phyloP scores from a whole-genome alignment of 2,329 filamentous ascomycete species.

The Fusarium penzigii region DNA sequence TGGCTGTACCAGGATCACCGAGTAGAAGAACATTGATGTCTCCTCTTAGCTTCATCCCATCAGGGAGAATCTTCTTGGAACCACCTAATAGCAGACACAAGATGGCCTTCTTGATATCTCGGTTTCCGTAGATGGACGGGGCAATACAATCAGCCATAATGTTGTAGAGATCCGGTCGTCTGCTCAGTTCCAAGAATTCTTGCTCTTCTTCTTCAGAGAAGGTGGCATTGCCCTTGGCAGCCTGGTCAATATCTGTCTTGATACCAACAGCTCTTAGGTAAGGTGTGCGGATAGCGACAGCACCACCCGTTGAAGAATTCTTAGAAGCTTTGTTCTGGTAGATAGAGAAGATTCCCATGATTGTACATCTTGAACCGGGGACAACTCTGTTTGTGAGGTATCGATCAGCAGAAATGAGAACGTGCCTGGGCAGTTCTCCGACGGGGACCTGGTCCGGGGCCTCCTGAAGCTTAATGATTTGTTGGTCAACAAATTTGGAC shows the following conservation, averaged over 20 bases:
- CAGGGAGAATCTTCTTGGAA: conserved; percentile 95
- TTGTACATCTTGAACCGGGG: conserved; percentile 88
- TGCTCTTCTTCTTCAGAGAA: conserved; percentile 97
- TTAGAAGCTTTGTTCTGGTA: conserved; percentile 91
- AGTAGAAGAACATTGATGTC: conserved; percentile 97
- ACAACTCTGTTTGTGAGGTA: conserved; percentile 96
- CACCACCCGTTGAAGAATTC: conserved; percentile 70
- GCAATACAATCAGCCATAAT: conserved; percentile 91
- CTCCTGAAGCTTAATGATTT: conserved; percentile 97
- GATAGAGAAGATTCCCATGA: conserved; percentile 98
- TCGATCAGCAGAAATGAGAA: conserved; percentile 93
- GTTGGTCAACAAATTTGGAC: conserved; percentile 93
- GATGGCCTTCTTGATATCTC: conserved; percentile 96
- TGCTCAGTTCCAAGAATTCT: conserved; percentile 88
- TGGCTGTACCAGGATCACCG: conserved; percentile 96
- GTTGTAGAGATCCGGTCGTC: conserved; percentile 88
- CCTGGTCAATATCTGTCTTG: conserved; percentile 85
- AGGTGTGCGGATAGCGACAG: conserved; percentile 92
- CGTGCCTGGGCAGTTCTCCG: conserved; percentile 90
- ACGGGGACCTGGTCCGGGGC: conserved; percentile 97
- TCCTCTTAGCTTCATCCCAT: conserved; percentile 95
- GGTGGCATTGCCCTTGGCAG: conserved; percentile 76
- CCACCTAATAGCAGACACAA: conserved; percentile 90
- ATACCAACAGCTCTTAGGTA: conserved; percentile 94
- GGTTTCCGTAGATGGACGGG: conserved; percentile 94